Evolutionary conservation across 2,329 filamentous ascomycete genomes (phyloP).

Genomic region (Venturia nashicola): DNA sequence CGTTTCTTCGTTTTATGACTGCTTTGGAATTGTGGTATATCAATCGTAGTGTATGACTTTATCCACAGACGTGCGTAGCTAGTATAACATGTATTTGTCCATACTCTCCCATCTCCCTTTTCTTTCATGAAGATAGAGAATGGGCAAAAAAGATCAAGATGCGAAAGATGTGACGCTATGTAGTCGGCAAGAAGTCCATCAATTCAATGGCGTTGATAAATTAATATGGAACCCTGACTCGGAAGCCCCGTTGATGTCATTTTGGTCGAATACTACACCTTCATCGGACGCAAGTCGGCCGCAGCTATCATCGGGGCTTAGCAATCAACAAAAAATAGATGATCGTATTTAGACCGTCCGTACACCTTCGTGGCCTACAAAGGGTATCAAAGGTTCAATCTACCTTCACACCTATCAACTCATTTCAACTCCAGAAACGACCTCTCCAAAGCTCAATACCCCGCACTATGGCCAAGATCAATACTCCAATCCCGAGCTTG

Average conservation of each 20-base stretch:
- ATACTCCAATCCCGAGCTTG: slow-evolving; percentile 42
- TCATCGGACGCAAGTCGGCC: not conserved
- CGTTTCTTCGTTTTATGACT: not conserved
- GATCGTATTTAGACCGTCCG: not conserved
- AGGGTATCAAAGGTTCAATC: not conserved
- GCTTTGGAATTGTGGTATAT: not conserved
- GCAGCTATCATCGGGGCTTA: not conserved
- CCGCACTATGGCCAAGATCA: slow-evolving; percentile 27
- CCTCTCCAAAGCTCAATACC: not conserved
- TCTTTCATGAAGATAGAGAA: not conserved
- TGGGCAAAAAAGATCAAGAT: too few relatives aligned
- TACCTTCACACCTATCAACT: not conserved
- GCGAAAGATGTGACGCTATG: not conserved
- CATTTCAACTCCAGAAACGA: not conserved
- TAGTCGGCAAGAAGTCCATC: not conserved
- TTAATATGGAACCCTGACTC: not conserved
- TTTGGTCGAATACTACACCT: not conserved
- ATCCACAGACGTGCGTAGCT: not conserved
- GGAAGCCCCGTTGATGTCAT: not conserved
- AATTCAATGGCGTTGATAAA: not conserved
- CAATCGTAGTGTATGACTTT: not conserved
- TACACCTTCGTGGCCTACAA: too few relatives aligned
- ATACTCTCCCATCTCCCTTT: too few relatives aligned
- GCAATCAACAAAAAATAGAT: not conserved
- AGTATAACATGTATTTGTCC: not conserved